phyloP scores from a whole-genome alignment of 225 moss, liverwort and hornwort species.

The Pseudisothecium myosuroides region DNA sequence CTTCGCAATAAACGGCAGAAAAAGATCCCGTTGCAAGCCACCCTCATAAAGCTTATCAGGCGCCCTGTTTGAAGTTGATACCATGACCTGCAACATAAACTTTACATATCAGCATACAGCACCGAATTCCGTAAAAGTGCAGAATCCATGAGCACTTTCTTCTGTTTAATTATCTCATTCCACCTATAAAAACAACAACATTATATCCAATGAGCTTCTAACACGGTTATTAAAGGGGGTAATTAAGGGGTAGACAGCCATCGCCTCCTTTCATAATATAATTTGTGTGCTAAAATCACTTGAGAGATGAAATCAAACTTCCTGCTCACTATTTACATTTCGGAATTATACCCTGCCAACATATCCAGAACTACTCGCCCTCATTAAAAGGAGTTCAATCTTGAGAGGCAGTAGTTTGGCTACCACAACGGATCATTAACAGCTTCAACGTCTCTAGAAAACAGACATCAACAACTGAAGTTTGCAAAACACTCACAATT shows the following conservation, averaged over 20 bases:
- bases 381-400: not conserved
- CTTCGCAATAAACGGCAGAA: slow-evolving; percentile 73
- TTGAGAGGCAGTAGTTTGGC: not conserved
- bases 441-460: not conserved
- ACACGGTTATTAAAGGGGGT: not conserved
- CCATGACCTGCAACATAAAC: slow-evolving; percentile 45
- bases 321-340: not conserved
- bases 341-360: not conserved
- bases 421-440: not conserved
- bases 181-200: not conserved
- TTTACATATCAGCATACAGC: not conserved
- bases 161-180: not conserved
- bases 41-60: slow-evolving; percentile 86
- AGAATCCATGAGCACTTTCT: not conserved
- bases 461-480: not conserved
- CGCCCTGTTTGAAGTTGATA: slow-evolving; percentile 84
- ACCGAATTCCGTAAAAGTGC: not conserved
- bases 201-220: not conserved
- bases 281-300: not conserved
- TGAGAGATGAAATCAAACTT: not conserved
- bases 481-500: slow-evolving; percentile 32
- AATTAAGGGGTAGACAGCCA: not conserved
- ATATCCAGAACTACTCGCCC: not conserved
- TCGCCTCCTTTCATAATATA: not conserved
- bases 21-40: slow-evolving; percentile 79